These are phyloP conservation scores for Ophiocordyceps camponoti-leonardi DNA, from an alignment of 2,329 filamentous ascomycete species.

Conservation along the genomic window DNA sequence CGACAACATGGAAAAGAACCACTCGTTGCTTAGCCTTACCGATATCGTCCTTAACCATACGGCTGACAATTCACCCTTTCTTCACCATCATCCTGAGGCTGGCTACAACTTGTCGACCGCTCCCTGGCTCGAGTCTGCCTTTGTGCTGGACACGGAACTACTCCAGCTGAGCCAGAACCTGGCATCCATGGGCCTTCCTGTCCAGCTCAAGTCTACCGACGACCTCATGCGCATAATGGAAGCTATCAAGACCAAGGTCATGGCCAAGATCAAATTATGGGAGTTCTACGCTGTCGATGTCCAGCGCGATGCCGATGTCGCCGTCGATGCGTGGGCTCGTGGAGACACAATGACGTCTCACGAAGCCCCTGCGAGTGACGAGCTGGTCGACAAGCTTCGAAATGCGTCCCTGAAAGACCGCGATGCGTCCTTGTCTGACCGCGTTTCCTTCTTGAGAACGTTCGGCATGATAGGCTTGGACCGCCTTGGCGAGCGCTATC, in stretches of 20 bases:
- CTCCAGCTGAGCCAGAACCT: conserved; percentile 66
- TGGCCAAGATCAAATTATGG: conserved; percentile 69
- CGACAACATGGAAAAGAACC: conserved; percentile 63
- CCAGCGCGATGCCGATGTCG: conserved; percentile 49
- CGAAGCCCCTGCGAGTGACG: conserved; percentile 16
- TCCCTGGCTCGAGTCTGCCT: conserved; percentile 54
- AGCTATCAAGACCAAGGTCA: conserved; percentile 62
- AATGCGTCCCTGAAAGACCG: conserved; percentile 8
- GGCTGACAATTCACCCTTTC: conserved; percentile 86
- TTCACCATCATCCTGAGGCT: conserved; percentile 83
- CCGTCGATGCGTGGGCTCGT: conserved; percentile 53
- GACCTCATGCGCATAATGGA: conserved; percentile 74
- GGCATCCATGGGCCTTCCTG: conserved; percentile 55
- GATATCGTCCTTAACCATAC: conserved; percentile 98
- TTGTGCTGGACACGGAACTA: conserved; percentile 40
- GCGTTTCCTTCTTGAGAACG: conserved; percentile 46
- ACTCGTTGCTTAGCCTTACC: conserved; percentile 73
- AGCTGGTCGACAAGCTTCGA: conserved; percentile 25
- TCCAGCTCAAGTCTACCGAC: conserved; percentile 48
- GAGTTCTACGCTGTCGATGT: conserved; percentile 83
- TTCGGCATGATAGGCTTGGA: conserved; percentile 56
- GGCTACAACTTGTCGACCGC: conserved; percentile 90
- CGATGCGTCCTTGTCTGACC: conserved; percentile 24
- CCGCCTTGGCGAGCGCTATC: conserved; percentile 63
- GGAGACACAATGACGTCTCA: conserved; percentile 39